phyloP scores from a whole-genome alignment of 768 basidiomycete species.

The Paxillus rubicundulus region DNA sequence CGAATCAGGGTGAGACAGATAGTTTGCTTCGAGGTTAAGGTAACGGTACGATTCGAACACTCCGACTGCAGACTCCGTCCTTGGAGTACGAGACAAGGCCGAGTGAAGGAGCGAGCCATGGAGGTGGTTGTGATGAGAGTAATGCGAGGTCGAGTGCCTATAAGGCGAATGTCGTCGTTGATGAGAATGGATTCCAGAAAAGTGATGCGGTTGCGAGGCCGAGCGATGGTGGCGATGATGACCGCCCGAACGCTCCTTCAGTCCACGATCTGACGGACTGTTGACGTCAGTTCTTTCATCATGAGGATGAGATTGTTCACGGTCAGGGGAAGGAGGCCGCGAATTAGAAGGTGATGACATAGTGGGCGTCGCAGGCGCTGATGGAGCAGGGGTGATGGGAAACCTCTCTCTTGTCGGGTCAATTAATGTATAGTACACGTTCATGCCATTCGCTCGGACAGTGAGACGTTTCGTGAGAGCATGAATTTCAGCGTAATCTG shows the following conservation, averaged over 20 bases:
- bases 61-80: slow-evolving; percentile 57
- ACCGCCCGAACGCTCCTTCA: not conserved
- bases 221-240: not conserved
- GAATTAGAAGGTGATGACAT: slow-evolving; percentile 31
- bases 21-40: slow-evolving; percentile 60
- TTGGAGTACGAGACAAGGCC: slow-evolving; percentile 30
- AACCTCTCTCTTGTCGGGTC: slow-evolving; percentile 62
- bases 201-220: slow-evolving; percentile 6
- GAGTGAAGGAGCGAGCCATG: slow-evolving; percentile 41
- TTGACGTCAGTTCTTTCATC: not conserved
- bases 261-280: not conserved
- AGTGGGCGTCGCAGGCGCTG: slow-evolving; percentile 35
- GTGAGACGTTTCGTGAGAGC: slow-evolving; percentile 47
- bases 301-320: not conserved
- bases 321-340: slow-evolving; percentile 32
- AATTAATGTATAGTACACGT: slow-evolving; percentile 58
- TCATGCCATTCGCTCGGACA: slow-evolving; percentile 61
- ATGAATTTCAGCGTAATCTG: slow-evolving; percentile 54
- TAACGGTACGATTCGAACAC: slow-evolving; percentile 74
- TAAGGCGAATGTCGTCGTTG: slow-evolving; percentile 12
- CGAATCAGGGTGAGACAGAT: slow-evolving; percentile 48
- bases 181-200: not conserved
- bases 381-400: slow-evolving; percentile 44
- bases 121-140: slow-evolving; percentile 31
- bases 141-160: slow-evolving; percentile 15